A percentile compares a stretch with the other conserved stretches of the same genome.
phyloP scores from a whole-genome alignment of 768 basidiomycete genomes.

The Boletus rubescentipes region DNA sequence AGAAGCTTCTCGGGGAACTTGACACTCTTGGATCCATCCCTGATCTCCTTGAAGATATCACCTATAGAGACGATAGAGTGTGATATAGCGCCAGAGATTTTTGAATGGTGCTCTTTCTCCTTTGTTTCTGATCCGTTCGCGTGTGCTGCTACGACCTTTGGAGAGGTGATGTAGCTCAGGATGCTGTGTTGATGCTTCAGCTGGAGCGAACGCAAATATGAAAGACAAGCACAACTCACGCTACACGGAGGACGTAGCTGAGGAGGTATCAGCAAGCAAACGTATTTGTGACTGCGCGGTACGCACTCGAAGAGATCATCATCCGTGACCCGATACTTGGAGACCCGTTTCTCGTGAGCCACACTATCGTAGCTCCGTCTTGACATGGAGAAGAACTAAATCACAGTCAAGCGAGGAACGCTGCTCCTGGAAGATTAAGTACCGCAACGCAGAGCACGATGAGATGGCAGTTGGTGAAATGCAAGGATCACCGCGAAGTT shows the following conservation, averaged over 20 bases:
- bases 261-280: conserved; percentile 12
- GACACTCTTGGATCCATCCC: conserved; percentile 79
- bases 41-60: conserved; percentile 77
- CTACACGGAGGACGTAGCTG: conserved; percentile 81
- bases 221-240: conserved; percentile 50
- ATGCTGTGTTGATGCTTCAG: conserved; percentile 44
- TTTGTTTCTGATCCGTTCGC: conserved; percentile 40
- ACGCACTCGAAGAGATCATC: conserved; percentile 85
- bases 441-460: not conserved
- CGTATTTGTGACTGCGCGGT: conserved; percentile 6
- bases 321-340: conserved; percentile 76
- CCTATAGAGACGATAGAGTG: conserved; percentile 58
- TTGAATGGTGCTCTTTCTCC: conserved; percentile 65
- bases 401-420: conserved; percentile 1
- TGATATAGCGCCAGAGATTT: conserved; percentile 63
- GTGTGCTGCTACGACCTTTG: conserved; percentile 43
- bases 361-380: conserved; percentile 73
- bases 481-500: conserved; percentile 33
- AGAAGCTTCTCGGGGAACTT: conserved; percentile 94
- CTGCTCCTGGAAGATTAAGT: conserved; percentile 9
- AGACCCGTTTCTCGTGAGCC: conserved; percentile 69
- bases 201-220: conserved; percentile 1
- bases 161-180: conserved; percentile 67
- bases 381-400: conserved; percentile 47
- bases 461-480: not conserved